Evolutionary conservation across 106 monocot genomes (phyloP).

Genomic region (Dioscorea dumetorum): DNA sequence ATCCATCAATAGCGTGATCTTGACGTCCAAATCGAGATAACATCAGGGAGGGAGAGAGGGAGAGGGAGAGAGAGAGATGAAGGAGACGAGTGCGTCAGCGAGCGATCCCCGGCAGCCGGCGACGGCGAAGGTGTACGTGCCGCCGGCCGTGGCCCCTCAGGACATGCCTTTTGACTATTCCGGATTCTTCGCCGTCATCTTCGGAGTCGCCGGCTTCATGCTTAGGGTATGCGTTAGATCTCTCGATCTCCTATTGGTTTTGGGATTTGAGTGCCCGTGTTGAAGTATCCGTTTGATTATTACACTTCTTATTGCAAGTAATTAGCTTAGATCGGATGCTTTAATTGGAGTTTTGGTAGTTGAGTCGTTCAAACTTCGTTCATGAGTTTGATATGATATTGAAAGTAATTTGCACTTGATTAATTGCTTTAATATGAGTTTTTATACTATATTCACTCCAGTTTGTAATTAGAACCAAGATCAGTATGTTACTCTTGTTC

Average conservation of each 20-base stretch:
- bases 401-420: too few species aligned
- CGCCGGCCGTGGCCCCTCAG: conserved; percentile 40
- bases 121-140: conserved; percentile 46
- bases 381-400: too few species aligned
- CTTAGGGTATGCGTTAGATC: conserved; percentile 27
- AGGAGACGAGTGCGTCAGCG: conserved; percentile 25
- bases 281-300: not conserved
- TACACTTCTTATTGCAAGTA: not conserved
- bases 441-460: too few species aligned
- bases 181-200: conserved; percentile 57
- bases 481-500: too few species aligned
- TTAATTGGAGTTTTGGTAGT: not conserved
- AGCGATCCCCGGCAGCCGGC: conserved; percentile 60
- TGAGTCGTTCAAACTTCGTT: too few species aligned
- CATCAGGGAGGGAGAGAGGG: not conserved
- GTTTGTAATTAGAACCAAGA: too few species aligned
- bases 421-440: too few species aligned
- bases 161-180: conserved; percentile 67
- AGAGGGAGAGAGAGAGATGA: conserved; percentile 17
- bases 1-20: not conserved
- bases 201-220: conserved; percentile 51
- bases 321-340: not conserved
- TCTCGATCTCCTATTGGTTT: not conserved
- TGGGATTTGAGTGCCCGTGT: not conserved
- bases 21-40: not conserved